A percentile compares a stretch with the other conserved stretches of the same genome.
These are phyloP conservation scores for Stellera chamaejasme DNA, from an alignment of 345 rosid genomes.

Conservation along the genomic window DNA sequence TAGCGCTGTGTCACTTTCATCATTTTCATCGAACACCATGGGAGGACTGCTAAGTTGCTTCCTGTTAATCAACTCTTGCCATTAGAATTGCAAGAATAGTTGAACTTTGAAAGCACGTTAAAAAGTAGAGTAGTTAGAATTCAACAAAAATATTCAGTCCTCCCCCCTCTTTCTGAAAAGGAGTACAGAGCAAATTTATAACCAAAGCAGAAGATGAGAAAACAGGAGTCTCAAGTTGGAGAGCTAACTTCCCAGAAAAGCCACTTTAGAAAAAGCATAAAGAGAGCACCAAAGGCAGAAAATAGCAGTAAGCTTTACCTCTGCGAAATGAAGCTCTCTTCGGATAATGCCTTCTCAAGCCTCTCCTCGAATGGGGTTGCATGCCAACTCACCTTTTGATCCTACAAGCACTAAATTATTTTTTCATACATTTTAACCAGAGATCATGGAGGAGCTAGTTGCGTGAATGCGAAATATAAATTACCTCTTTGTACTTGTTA, in stretches of 20 bases:
- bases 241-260: constrained; percentile 15
- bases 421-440: background rate
- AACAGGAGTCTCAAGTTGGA: background rate
- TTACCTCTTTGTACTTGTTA: constrained; percentile 91
- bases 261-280: background rate
- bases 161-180: no score
- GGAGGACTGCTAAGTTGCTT: constrained; percentile 25
- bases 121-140: no score
- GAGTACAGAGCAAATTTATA: no score
- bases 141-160: no score
- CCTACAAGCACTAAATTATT: constrained; percentile 38
- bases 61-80: constrained; percentile 31
- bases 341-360: constrained; percentile 86
- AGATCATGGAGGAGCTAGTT: background rate
- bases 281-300: background rate
- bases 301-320: constrained; percentile 25
- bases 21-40: constrained; percentile 34
- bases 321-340: constrained; percentile 43
- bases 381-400: constrained; percentile 96
- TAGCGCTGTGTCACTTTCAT: constrained; percentile 50
- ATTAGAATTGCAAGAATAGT: background rate
- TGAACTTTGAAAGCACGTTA: no score
- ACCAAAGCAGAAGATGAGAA: no score
- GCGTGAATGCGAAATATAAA: background rate
- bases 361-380: constrained; percentile 98